These are phyloP conservation scores for Acrocalymma vagum DNA, from an alignment of 2,329 filamentous ascomycete species.

Conservation along the genomic window DNA sequence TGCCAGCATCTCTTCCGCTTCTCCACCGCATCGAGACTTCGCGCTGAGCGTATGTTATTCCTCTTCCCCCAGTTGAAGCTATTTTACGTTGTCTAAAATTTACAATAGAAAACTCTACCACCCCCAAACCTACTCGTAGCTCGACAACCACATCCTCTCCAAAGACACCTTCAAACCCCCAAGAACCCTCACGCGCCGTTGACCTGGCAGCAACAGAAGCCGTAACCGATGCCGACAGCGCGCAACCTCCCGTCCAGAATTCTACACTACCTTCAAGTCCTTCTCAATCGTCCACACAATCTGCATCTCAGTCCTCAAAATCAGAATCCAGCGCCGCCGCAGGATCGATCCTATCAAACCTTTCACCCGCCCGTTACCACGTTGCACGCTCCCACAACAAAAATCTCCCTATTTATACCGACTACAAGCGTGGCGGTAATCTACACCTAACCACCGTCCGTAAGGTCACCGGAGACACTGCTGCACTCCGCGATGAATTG, in stretches of 20 bases:
- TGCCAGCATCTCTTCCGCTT: constrained; percentile 51
- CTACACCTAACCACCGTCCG: constrained; percentile 77
- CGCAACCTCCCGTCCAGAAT: constrained; percentile 32
- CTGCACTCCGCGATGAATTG: constrained; percentile 71
- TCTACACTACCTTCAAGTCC: constrained; percentile 29
- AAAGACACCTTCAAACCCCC: constrained; percentile 43
- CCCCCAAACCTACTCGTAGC: constrained; percentile 36
- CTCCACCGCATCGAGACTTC: constrained; percentile 42
- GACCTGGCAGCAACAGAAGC: constrained; percentile 45
- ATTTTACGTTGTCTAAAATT: too few species aligned
- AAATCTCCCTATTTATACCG: constrained; percentile 80
- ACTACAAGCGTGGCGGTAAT: constrained; percentile 78
- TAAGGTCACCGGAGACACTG: constrained; percentile 78
- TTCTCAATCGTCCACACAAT: constrained; percentile 8
- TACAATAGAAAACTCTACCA: constrained; percentile 30
- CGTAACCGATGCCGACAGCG: constrained; percentile 41
- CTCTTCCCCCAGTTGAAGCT: too few species aligned
- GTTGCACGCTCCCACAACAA: constrained; percentile 75
- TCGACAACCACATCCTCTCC: constrained; percentile 23
- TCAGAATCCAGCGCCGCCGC: constrained; percentile 16
- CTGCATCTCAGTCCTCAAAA: constrained; percentile 7
- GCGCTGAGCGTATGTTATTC: constrained; percentile 33
- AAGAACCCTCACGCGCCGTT: constrained; percentile 34
- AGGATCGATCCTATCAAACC: constrained; percentile 13
- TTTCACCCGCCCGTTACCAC: constrained; percentile 65